Evolutionary conservation across 2,329 filamentous ascomycete genomes (phyloP), one percentile per base, ranked within the genome.

Genomic region (Aspergillus clavatus): DNA sequence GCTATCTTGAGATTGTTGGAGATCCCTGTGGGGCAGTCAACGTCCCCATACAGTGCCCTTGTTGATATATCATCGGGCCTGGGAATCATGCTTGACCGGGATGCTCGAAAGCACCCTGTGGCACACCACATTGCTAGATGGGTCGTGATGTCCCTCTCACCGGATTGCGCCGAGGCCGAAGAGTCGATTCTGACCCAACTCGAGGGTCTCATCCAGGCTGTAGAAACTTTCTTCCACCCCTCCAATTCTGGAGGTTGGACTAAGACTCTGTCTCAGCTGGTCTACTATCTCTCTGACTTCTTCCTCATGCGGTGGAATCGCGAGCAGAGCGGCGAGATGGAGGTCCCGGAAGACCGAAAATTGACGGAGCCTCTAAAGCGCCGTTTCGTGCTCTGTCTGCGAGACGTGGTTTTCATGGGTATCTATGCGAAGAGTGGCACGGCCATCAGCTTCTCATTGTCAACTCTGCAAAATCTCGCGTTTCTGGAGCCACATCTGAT

Each of bases 261-360:
- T 1, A 89, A 83, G 58, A 86, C 91, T 53, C 73, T 98, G 35
- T 86, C 89, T 3, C 91, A 97, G 67, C 76, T 98, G 43, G 87
- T 93, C 4, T 90, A 90, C 64, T 95, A 95, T 67, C 76, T 98
- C 5, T 85, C 90, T 2, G 93, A 98, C 65, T 90, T 95, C 59
- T 98, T 98, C 66, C 88, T 98, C 35, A 93, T 95, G 71, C 84
- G 93, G 42, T 98, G 90, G 90, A 97, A 98, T 63, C 83, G 91
- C 42, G 93, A 98, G 69, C 85, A 87, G 63, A 95, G 83, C 60
- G 89, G 89, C 22, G 94, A 98, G 71, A 84, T 95, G 70, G 86
- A 95, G 36, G 80, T 91, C 1, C 90, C 91, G 0, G 71, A 78
- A 29, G 88, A 90, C 40, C 82, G 93, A 43, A 84, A 76, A 56